phyloP scores from a whole-genome alignment of 345 rosid genomes.

The Erodium maritimum region DNA sequence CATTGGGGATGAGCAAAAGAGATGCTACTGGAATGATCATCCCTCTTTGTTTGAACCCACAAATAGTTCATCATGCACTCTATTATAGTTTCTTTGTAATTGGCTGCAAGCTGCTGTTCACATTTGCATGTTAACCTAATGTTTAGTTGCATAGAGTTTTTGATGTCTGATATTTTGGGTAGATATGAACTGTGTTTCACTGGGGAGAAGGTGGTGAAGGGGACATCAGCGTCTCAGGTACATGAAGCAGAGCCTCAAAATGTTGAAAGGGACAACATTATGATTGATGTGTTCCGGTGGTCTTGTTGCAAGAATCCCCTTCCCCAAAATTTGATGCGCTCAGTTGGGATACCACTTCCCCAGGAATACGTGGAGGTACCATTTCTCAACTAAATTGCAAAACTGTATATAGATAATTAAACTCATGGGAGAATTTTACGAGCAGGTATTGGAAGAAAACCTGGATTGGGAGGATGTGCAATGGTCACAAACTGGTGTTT shows the following conservation, averaged over 20 bases:
- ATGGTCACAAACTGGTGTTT: slow-evolving; percentile 98
- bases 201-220: slow-evolving; percentile 78
- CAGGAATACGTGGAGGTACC: slow-evolving; percentile 83
- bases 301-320: slow-evolving; percentile 91
- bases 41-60: too few species aligned
- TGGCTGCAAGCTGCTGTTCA: too few species aligned
- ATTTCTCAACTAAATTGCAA: too few species aligned
- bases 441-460: slow-evolving; percentile 83
- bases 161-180: too few species aligned
- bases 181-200: slow-evolving; percentile 90
- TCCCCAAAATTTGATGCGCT: slow-evolving; percentile 75
- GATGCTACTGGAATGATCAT: too few species aligned
- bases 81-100: background rate
- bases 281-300: slow-evolving; percentile 85
- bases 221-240: slow-evolving; percentile 29
- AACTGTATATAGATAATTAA: too few species aligned
- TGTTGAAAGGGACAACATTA: slow-evolving; percentile 42
- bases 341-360: slow-evolving; percentile 83
- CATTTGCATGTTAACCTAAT: too few species aligned
- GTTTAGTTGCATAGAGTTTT: too few species aligned
- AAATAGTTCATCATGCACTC: too few species aligned
- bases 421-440: too few species aligned
- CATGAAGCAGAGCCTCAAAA: slow-evolving; percentile 63
- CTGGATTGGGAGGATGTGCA: slow-evolving; percentile 98
- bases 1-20: too few species aligned